phyloP scores from a whole-genome alignment of 805 yeast species.

The Saturnispora mendoncae region DNA sequence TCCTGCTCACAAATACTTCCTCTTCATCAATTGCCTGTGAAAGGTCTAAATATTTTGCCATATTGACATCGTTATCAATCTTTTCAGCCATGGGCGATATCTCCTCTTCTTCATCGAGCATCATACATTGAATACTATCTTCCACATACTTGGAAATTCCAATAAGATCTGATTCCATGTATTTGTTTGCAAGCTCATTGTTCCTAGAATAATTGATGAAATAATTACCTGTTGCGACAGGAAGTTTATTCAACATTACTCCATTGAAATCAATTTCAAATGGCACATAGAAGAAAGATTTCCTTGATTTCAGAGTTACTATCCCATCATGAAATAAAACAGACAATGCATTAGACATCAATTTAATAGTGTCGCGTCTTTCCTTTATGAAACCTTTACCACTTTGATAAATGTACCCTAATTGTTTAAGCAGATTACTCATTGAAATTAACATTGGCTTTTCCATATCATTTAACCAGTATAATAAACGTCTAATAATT shows the following conservation, averaged over 20 bases:
- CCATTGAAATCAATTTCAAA: conserved; percentile 15
- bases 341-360: conserved; percentile 16
- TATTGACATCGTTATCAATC: neutral
- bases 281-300: conserved; percentile 9
- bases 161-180: conserved; percentile 3
- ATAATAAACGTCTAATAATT: conserved; percentile 18
- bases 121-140: conserved; percentile 1
- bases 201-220: conserved; percentile 10
- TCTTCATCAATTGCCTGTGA: neutral
- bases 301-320: conserved; percentile 12
- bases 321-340: conserved; percentile 17
- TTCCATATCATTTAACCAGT: conserved; percentile 6
- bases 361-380: conserved; percentile 6
- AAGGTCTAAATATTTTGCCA: neutral
- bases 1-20: neutral
- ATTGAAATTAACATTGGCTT: conserved; percentile 8
- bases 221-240: conserved; percentile 14
- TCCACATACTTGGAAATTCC: conserved; percentile 1
- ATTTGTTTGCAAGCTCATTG: neutral
- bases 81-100: neutral
- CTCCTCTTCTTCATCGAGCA: neutral
- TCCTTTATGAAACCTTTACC: neutral
- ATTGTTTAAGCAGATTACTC: neutral
- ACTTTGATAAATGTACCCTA: conserved; percentile 7
- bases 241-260: conserved; percentile 12